Conservation (phyloP, 2,329 filamentous ascomycete species). For the Chaetomium sp. region DNA sequence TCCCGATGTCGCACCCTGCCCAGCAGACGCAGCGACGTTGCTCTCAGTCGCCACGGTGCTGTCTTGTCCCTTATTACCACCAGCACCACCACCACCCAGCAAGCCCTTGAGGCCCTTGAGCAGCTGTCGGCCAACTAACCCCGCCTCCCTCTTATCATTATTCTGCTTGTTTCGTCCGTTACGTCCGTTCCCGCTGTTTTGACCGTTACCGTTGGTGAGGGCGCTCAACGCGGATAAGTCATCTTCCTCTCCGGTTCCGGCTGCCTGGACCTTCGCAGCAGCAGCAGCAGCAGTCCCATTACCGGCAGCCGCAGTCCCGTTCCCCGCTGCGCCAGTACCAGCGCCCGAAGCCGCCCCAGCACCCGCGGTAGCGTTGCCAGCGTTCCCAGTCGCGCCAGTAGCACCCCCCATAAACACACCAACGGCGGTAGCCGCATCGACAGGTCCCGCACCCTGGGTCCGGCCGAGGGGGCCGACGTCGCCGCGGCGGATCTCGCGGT, state of each 20-base stretch:
- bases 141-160: slow-evolving; percentile 4
- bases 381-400: slow-evolving; percentile 23
- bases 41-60: slow-evolving; percentile 43
- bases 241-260: slow-evolving; percentile 9
- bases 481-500: slow-evolving; percentile 48
- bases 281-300: no score
- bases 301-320: no score
- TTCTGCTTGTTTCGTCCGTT: not conserved
- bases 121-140: slow-evolving; percentile 11
- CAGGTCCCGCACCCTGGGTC: slow-evolving; percentile 52
- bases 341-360: slow-evolving; percentile 13
- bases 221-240: slow-evolving; percentile 8
- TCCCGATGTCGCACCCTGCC: slow-evolving; percentile 46
- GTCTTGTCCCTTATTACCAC: slow-evolving; percentile 26
- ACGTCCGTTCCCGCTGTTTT: no score
- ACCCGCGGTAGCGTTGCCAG: slow-evolving; percentile 15
- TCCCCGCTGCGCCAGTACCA: no score
- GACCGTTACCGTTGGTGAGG: no score
- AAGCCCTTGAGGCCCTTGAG: slow-evolving; percentile 12
- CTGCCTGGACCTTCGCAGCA: no score
- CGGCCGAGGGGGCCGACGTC: slow-evolving; percentile 56
- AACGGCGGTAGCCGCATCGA: slow-evolving; percentile 52
- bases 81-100: slow-evolving; percentile 1
- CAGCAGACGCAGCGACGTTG: slow-evolving; percentile 47
- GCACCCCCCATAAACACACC: slow-evolving; percentile 49